A percentile compares a stretch with the other conserved stretches of the same genome.
Evolutionary conservation across 1,284 basidiomycete genomes (phyloP).

Genomic region (Ustilago trichophora): DNA sequence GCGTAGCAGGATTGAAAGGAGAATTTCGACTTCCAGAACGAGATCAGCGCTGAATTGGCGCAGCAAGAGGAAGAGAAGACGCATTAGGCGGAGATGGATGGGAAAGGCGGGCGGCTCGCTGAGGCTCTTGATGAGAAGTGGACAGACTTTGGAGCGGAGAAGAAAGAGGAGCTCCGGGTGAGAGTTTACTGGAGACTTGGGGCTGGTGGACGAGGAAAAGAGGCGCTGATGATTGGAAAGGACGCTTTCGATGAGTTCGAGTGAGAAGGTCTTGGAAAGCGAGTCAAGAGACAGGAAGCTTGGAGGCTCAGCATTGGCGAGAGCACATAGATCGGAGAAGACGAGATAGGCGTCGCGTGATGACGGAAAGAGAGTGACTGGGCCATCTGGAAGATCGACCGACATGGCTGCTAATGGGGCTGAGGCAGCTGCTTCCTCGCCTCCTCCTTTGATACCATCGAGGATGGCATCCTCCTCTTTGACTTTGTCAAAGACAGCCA

Average conservation of each 20-base stretch:
- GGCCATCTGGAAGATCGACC: conserved; percentile 51
- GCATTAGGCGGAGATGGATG: conserved; percentile 85
- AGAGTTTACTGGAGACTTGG: conserved; percentile 7
- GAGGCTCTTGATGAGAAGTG: conserved; percentile 80
- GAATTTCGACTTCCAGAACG: conserved; percentile 63
- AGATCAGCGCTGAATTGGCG: conserved; percentile 85
- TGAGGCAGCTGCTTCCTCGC: conserved; percentile 59
- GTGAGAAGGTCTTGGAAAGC: conserved; percentile 89
- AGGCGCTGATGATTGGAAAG: conserved; percentile 90
- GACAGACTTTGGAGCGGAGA: conserved; percentile 86
- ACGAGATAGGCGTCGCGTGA: conserved; percentile 85
- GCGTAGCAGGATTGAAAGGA: conserved; percentile 61
- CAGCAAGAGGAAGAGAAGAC: conserved; percentile 91
- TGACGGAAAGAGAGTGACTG: conserved; percentile 75
- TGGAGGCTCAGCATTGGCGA: conserved; percentile 73
- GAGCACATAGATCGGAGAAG: conserved; percentile 59
- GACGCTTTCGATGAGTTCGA: conserved; percentile 96
- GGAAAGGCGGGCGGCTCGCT: conserved; percentile 83
- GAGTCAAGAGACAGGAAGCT: conserved; percentile 83
- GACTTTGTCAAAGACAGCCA: conserved; percentile 97
- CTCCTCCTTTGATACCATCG: conserved; percentile 54
- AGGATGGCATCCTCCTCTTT: conserved; percentile 75
- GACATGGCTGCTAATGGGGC: conserved; percentile 61
- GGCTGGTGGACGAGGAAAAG: conserved; percentile 69
- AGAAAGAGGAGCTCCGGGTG: conserved; percentile 84